Evolutionary conservation across 116 monocot genomes (phyloP).

Genomic region (Posidonia oceanica): DNA sequence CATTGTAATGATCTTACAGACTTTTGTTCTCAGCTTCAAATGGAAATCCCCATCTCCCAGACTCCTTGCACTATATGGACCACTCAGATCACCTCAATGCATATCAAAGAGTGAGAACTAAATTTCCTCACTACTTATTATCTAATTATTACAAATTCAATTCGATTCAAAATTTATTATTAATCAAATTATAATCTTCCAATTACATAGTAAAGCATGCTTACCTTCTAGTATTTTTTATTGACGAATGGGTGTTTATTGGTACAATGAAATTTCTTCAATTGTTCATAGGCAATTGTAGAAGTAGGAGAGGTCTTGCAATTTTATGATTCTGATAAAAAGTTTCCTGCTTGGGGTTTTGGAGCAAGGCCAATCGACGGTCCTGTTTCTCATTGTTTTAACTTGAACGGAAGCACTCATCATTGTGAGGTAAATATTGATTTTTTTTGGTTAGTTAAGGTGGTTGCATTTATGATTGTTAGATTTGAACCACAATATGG

Average conservation of each 20-base stretch:
- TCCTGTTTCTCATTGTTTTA: slow-evolving; percentile 95
- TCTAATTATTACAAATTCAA: background rate
- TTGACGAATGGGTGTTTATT: background rate
- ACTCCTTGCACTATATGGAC: slow-evolving; percentile 97
- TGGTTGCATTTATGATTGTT: too few species aligned
- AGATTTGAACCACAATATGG: too few species aligned
- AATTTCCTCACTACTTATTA: background rate
- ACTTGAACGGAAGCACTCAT: slow-evolving; percentile 83
- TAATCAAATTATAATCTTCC: too few species aligned
- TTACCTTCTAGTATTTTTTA: background rate
- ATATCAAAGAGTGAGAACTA: slow-evolving; percentile 81
- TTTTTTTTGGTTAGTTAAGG: background rate
- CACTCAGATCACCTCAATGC: slow-evolving; percentile 85
- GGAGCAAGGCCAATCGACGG: slow-evolving; percentile 98
- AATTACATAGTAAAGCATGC: too few species aligned
- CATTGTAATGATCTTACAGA: background rate
- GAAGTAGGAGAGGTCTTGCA: slow-evolving; percentile 87
- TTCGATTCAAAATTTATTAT: too few species aligned
- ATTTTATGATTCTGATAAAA: slow-evolving; percentile 76
- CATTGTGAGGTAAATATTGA: slow-evolving; percentile 54
- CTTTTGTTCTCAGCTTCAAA: slow-evolving; percentile 67
- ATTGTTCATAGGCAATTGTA: slow-evolving; percentile 53
- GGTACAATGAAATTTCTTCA: background rate
- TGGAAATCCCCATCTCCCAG: slow-evolving; percentile 93
- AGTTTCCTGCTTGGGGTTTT: slow-evolving; percentile 92